A percentile compares a stretch with the other conserved stretches of the same genome.
These are phyloP conservation scores for Cenchrus purpureus DNA, from an alignment of 176 grass and related monocot genomes.

Conservation along the genomic window DNA sequence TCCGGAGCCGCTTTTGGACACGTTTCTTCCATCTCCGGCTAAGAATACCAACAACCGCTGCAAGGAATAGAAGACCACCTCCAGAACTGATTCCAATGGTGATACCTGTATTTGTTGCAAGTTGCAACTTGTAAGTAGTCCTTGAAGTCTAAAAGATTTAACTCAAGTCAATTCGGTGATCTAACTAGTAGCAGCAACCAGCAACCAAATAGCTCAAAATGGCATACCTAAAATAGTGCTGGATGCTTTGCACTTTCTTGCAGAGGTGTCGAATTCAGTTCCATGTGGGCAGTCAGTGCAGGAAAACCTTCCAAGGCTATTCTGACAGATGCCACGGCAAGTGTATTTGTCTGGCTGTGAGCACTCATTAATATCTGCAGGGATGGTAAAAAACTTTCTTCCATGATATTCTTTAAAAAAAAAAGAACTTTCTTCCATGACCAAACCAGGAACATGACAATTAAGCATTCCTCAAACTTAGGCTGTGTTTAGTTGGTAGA, in stretches of 20 bases:
- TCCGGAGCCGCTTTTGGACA: not conserved
- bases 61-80: conserved; percentile 1
- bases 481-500: too few species aligned
- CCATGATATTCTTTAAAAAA: too few species aligned
- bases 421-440: too few species aligned
- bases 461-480: not conserved
- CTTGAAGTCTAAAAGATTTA: not conserved
- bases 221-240: conserved; percentile 15
- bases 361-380: conserved; percentile 48
- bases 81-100: conserved; percentile 27
- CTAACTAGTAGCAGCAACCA: too few species aligned
- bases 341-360: conserved; percentile 16
- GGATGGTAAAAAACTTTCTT: not conserved
- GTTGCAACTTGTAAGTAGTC: not conserved
- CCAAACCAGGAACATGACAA: not conserved
- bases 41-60: not conserved
- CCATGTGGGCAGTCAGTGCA: conserved; percentile 29
- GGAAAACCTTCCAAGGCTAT: conserved; percentile 25
- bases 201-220: not conserved
- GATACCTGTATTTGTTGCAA: conserved; percentile 13
- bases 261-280: not conserved
- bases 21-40: conserved; percentile 37
- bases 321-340: conserved; percentile 29
- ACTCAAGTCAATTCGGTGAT: not conserved
- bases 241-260: conserved; percentile 21